A percentile compares a stretch with the other conserved stretches of the same genome.
These are phyloP conservation scores for Gnetum montanum DNA, from an alignment of 75 land plant genomes.

Conservation along the genomic window DNA sequence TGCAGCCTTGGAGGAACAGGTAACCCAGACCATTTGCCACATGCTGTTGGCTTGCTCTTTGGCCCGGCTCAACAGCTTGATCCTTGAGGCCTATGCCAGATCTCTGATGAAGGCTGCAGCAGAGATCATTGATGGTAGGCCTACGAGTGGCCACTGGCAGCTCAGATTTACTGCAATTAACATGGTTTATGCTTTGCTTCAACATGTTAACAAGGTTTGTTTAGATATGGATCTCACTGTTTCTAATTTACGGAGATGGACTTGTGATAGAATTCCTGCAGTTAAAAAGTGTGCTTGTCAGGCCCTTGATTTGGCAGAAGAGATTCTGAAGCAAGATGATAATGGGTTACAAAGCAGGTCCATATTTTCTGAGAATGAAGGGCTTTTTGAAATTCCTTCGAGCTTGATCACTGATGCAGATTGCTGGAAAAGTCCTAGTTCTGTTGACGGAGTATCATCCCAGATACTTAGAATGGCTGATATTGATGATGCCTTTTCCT, in stretches of 20 bases:
- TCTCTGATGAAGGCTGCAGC: slow-evolving; percentile 44
- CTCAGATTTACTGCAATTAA: slow-evolving; percentile 56
- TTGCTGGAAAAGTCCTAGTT: neutral
- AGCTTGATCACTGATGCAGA: neutral
- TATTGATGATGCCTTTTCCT: too few species aligned
- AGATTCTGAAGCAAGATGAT: neutral
- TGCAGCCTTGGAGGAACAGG: slow-evolving; percentile 53
- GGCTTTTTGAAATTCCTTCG: too few species aligned
- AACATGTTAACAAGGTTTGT: slow-evolving; percentile 30
- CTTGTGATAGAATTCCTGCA: slow-evolving; percentile 48
- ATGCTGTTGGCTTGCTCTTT: slow-evolving; percentile 68
- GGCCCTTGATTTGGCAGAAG: neutral
- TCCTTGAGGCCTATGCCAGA: slow-evolving; percentile 48
- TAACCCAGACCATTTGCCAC: slow-evolving; percentile 56
- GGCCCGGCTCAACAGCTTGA: slow-evolving; percentile 35
- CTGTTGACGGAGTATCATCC: neutral
- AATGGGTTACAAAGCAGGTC: neutral
- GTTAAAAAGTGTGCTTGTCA: slow-evolving; percentile 12
- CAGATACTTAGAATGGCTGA: slow-evolving; percentile 1
- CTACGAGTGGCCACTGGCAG: slow-evolving; percentile 43
- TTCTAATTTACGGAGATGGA: slow-evolving; percentile 43
- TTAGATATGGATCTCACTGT: slow-evolving; percentile 36
- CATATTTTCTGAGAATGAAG: too few species aligned
- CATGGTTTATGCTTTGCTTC: slow-evolving; percentile 53
- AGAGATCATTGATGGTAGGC: slow-evolving; percentile 30